phyloP scores from a whole-genome alignment of 2,329 filamentous ascomycete genomes.

The Aspergillus sp. region DNA sequence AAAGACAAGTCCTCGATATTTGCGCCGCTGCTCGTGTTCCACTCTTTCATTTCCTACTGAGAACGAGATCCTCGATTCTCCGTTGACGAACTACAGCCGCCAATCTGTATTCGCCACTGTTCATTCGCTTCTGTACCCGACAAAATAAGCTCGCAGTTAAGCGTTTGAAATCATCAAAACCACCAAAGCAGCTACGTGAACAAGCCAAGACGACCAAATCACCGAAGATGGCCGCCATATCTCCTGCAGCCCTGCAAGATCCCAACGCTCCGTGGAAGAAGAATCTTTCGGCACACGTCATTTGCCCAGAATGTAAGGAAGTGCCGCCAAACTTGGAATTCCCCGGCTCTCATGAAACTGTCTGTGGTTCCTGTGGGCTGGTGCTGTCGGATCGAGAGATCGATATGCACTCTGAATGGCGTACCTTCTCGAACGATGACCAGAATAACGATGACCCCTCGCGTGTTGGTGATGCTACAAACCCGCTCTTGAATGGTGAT shows the following conservation, averaged over 20 bases:
- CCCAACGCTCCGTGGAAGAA: conserved; percentile 62
- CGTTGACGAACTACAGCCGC: conserved; percentile 42
- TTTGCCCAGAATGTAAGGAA: conserved; percentile 89
- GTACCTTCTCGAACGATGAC: conserved; percentile 97
- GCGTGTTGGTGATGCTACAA: conserved; percentile 92
- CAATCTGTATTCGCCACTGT: conserved; percentile 72
- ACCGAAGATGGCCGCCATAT: conserved; percentile 35
- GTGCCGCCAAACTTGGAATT: conserved; percentile 89
- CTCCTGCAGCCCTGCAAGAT: conserved; percentile 41
- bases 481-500: conserved; percentile 84
- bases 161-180: conserved; percentile 46
- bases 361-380: conserved; percentile 87
- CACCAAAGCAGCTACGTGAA: conserved; percentile 43
- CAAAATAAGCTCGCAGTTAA: conserved; percentile 48
- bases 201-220: conserved; percentile 32
- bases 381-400: conserved; percentile 90
- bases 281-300: conserved; percentile 81
- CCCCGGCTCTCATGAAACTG: conserved; percentile 89
- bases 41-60: conserved; percentile 14
- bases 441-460: conserved; percentile 95
- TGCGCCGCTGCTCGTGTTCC: conserved; percentile 25
- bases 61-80: conserved; percentile 1
- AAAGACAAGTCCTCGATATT: conserved; percentile 16
- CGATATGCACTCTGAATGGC: conserved; percentile 96
- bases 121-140: conserved; percentile 58